phyloP scores from a whole-genome alignment of 2,329 filamentous ascomycete species.

The Neonectria faginata region DNA sequence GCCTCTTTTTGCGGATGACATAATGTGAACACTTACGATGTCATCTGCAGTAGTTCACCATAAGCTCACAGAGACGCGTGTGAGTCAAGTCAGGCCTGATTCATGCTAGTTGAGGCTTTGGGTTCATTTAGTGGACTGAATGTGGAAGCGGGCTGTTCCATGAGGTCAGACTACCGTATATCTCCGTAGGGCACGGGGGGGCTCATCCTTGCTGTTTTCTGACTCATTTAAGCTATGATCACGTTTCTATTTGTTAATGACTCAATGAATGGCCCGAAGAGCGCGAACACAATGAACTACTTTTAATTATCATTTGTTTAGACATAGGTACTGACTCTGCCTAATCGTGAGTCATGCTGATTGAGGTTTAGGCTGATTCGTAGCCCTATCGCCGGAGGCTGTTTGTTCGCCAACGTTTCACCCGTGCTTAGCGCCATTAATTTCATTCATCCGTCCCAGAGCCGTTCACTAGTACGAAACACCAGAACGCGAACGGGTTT shows the following conservation, averaged over 20 bases:
- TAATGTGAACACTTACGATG: background rate
- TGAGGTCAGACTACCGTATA: background rate
- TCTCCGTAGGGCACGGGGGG: background rate
- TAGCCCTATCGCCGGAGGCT: background rate
- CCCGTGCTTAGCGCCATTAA: background rate
- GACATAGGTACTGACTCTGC: background rate
- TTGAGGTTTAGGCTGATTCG: background rate
- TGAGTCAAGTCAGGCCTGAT: background rate
- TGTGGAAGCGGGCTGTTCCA: background rate
- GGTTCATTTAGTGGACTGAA: background rate
- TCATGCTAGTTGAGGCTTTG: background rate
- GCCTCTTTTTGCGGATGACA: background rate
- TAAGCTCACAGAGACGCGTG: too few species aligned
- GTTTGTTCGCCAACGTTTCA: background rate
- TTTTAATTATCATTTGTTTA: background rate
- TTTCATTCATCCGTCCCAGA: background rate
- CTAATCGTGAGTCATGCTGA: background rate
- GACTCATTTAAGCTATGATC: background rate
- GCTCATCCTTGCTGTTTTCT: background rate
- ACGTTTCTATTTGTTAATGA: background rate
- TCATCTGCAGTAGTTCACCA: background rate
- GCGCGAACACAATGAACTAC: background rate
- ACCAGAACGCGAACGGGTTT: background rate
- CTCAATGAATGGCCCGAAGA: background rate
- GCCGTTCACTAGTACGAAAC: background rate